Evolutionary conservation across 225 moss, liverwort and hornwort species (phyloP).

Genomic region (Sphagnum tenellum): DNA sequence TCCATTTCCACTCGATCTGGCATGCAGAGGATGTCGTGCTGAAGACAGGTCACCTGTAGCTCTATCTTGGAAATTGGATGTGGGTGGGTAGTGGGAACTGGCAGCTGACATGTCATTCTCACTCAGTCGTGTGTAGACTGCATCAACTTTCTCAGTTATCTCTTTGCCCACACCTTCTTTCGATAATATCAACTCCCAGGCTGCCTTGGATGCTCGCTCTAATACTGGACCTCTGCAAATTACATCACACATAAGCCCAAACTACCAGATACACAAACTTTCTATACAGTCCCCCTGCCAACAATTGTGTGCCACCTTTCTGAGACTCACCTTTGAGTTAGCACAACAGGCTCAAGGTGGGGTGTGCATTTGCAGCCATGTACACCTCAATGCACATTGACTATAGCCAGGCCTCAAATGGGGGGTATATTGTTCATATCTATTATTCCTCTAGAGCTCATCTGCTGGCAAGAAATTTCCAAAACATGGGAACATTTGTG

Average conservation of each 20-base stretch:
- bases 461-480: too few species aligned
- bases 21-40: constrained; percentile 18
- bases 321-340: background rate
- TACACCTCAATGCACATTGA: background rate
- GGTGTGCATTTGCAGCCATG: background rate
- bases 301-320: background rate
- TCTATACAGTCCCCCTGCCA: background rate
- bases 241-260: background rate
- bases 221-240: constrained; percentile 41
- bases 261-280: background rate
- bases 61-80: constrained; percentile 27
- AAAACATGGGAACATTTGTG: too few species aligned
- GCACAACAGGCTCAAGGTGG: background rate
- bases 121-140: constrained; percentile 41
- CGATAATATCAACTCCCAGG: constrained; percentile 63
- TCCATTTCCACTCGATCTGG: constrained; percentile 37
- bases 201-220: constrained; percentile 62
- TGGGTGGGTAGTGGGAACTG: constrained; percentile 27
- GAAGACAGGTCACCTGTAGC: constrained; percentile 14
- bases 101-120: constrained; percentile 53
- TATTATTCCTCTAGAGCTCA: too few species aligned
- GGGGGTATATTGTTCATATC: too few species aligned
- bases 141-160: constrained; percentile 62
- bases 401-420: too few species aligned
- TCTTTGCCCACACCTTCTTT: constrained; percentile 57